Conservation (phyloP, 2,329 filamentous ascomycete genomes). For the Elsinoe fawcettii region DNA sequence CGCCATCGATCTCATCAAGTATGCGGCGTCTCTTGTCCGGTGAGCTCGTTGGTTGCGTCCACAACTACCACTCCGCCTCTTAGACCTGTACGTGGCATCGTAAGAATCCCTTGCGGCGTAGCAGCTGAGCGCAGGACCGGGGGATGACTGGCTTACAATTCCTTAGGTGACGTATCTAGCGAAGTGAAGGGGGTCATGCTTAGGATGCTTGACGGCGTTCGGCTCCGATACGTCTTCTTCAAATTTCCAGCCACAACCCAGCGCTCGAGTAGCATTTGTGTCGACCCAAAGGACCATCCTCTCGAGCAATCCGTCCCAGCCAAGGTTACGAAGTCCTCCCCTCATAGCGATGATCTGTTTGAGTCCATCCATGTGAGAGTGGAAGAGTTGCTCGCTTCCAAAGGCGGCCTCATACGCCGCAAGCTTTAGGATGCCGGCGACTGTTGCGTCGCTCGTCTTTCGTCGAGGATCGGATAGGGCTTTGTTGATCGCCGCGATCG, state of each 20-base stretch:
- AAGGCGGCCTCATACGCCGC: conserved; percentile 46
- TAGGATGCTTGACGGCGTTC: background rate
- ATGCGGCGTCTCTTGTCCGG: no score
- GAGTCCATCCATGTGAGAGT: conserved; percentile 43
- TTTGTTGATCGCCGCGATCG: conserved; percentile 4
- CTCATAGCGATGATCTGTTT: conserved; percentile 38
- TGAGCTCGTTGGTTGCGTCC: no score
- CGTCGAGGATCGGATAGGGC: conserved; percentile 1
- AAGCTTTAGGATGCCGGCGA: conserved; percentile 45
- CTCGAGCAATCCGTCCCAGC: conserved; percentile 40
- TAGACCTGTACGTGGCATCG: no score
- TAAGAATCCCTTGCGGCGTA: no score
- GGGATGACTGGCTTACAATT: background rate
- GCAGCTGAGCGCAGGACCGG: no score
- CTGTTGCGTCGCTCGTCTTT: conserved; percentile 34
- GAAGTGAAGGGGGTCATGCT: background rate
- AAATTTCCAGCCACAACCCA: conserved; percentile 12
- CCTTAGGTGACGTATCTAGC: background rate
- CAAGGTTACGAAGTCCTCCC: conserved; percentile 38
- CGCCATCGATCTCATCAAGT: no score
- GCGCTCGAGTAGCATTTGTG: background rate
- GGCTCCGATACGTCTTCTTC: conserved; percentile 4
- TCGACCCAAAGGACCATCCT: conserved; percentile 42
- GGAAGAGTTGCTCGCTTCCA: conserved; percentile 35
- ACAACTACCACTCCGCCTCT: no score